phyloP scores from a whole-genome alignment of 768 basidiomycete species.

The Coprinopsis marcescibilis region DNA sequence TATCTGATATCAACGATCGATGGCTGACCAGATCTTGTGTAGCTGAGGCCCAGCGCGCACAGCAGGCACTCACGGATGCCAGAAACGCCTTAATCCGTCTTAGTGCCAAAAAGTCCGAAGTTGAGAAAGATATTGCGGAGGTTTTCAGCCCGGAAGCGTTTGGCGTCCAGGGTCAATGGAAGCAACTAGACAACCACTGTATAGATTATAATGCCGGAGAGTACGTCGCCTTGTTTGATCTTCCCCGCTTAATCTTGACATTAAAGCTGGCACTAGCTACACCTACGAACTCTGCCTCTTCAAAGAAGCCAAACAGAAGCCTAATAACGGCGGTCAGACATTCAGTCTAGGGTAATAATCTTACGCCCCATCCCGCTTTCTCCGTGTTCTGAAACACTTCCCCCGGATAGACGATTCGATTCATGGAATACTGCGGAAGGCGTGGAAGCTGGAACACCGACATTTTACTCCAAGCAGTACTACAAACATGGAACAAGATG shows the following conservation, averaged over 20 bases:
- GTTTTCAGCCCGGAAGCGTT: conserved; percentile 64
- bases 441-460: conserved; percentile 52
- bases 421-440: conserved; percentile 71
- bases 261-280: conserved; percentile 47
- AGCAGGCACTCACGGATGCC: conserved; percentile 55
- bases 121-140: conserved; percentile 53
- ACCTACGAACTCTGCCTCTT: conserved; percentile 94
- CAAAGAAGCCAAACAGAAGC: conserved; percentile 81
- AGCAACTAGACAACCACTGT: conserved; percentile 84
- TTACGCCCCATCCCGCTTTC: too few species aligned
- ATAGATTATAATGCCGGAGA: conserved; percentile 83
- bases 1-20: too few species aligned
- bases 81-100: conserved; percentile 52
- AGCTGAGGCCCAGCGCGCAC: conserved; percentile 57
- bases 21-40: not conserved
- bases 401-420: conserved; percentile 62
- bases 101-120: conserved; percentile 47
- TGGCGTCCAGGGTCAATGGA: conserved; percentile 87
- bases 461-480: conserved; percentile 75
- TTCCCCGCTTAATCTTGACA: not conserved
- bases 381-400: too few species aligned
- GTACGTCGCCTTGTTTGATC: conserved; percentile 43
- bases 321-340: conserved; percentile 67
- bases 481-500: conserved; percentile 86
- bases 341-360: conserved; percentile 88